Base-by-base conservation (phyloP, 257 asterid species). In the Nemophila menziesii region DNA sequence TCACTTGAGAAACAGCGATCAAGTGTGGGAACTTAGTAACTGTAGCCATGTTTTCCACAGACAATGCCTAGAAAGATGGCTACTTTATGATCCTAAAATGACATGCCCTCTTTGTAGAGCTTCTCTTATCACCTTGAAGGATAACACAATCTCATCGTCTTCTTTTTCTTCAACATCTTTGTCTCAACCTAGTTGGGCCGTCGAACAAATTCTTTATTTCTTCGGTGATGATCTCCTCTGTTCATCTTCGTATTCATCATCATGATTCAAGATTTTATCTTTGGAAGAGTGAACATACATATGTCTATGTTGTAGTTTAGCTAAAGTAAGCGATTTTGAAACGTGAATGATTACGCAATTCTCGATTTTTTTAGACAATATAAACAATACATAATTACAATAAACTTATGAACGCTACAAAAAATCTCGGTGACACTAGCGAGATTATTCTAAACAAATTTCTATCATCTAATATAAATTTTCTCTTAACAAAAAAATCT, bases 21-120 rank as follows among this genome's bases (percentile, higher is more conserved):
- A 71, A 18, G 75, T 81, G 33, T 77, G 70, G 75, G 81, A 81
- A 66, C 72, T 74, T 29, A 55, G 70, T 42, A 80, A 74, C 58
- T 80, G 93, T 65, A 61, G 75, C 61, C 89, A 80, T 59, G 85
- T 77, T 21, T 80, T 80, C 65, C 93, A 80, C 66, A 70, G 66
- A 45, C 65, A 64, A 20, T 80, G 89, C 33, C 72, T 80, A 1
- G 84, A 80, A 61, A 70, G 75, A 33, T 77, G 89, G 89, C 63
- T 80, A 39, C 38, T 33, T 6, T 71, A 74, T 18, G 93, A 77
- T 37, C 62, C 62, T 56, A 63, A 67, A 24, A 49, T 77, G 34
- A 59, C 89, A 0, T 80, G 89, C 22, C 93, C 93, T 0, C 86
- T 80, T 16, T 80, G 92, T 49, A 55, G 92, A 45, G 69, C 80